Percentiles rank a stretch among this genome's conserved stretches.
These are phyloP conservation scores for Pseudocercospora cruenta DNA, from an alignment of 2,329 filamentous ascomycete genomes.

Conservation along the genomic window DNA sequence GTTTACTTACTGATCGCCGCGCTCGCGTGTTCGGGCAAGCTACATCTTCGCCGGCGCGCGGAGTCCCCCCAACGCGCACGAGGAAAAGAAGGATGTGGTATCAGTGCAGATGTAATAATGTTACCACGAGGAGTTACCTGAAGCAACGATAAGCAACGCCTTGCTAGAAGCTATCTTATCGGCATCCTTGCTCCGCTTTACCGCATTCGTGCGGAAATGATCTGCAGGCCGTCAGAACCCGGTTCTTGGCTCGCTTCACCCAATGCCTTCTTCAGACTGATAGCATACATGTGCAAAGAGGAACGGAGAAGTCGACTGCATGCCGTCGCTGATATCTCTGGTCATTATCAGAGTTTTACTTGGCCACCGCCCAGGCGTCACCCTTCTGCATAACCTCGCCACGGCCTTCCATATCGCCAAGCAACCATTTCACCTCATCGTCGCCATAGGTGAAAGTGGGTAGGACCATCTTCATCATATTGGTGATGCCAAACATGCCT, in stretches of 20 bases:
- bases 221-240: background rate
- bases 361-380: conserved; percentile 36
- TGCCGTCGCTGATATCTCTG: background rate
- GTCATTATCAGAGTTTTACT: background rate
- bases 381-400: conserved; percentile 61
- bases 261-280: background rate
- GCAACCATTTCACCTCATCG: conserved; percentile 81
- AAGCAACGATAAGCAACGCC: conserved; percentile 8
- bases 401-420: conserved; percentile 75
- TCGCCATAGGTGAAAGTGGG: conserved; percentile 86
- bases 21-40: background rate
- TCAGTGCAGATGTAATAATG: background rate
- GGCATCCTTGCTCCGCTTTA: conserved; percentile 4
- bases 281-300: background rate
- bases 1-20: background rate
- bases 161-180: background rate
- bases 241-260: background rate
- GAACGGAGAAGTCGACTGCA: background rate
- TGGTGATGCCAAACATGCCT: conserved; percentile 82
- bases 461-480: conserved; percentile 94
- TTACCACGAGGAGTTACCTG: background rate
- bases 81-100: background rate
- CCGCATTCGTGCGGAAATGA: background rate
- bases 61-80: background rate
- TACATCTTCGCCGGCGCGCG: background rate